Base-by-base conservation (phyloP, 2,329 filamentous ascomycete species). In the Fusarium sp. region DNA sequence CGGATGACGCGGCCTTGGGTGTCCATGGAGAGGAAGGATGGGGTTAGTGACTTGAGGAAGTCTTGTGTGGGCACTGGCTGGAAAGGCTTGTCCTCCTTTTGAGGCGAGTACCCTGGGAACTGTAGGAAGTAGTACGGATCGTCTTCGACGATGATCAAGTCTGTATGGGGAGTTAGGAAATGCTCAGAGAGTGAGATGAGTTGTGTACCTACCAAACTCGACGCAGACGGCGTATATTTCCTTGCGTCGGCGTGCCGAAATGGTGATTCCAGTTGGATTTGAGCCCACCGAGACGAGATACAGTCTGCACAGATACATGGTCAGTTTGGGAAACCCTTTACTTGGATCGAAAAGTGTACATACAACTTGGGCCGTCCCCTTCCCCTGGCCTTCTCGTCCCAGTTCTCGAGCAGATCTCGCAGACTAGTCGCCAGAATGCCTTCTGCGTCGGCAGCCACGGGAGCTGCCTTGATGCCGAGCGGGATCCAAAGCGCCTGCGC, bases 71-170 rank as follows among this genome's bases (percentile, higher is more conserved):
- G 17, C 3, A 42, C 29, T 1, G 58, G 31, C 8, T 44, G 59
- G 35, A 44, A 44, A 27, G n/a, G n/a, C 12, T n/a, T 20, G 6
- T 53, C 40, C 1, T 46, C 35, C 7, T 7, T 17, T 17, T 29
- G n/a, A 16, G 14, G 38, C 16, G 24, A 22, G n/a, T 31, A 77
- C 11, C 59, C 24, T 0, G 75, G 76, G 22, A 77, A 79, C 27
- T 80, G 75, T 4, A 79, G 64, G 20, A 77, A 79, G 31, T 76
- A 80, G 44, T 80, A 80, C 1, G 75, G 75, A 9, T 75, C 72
- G 44, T 75, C 72, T 44, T 75, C 72, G 6, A 75, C 60, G 17
- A 75, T 65, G 17, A 72, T 16, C 11, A 56, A 16, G 14, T 56
- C 51, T 56, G 7, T 2, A 14, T 22, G 3, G 3, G 12, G 2